Evolutionary conservation across 208 protist species (phyloP), one percentile per base, ranked within the genome.

Genomic region (Wallacemonas sp.): DNA sequence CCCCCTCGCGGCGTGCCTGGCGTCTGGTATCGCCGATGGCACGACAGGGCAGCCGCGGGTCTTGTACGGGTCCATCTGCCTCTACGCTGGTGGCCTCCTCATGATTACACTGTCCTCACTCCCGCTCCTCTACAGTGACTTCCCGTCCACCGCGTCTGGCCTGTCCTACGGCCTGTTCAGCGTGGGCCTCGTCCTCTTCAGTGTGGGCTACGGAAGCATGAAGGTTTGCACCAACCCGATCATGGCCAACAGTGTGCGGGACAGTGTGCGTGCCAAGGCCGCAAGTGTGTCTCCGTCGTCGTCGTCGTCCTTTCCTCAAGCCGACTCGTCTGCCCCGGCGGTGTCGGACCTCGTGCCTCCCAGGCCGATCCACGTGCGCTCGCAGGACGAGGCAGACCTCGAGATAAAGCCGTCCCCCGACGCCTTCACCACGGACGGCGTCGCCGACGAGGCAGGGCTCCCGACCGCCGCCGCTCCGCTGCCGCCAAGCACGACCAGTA

Each of bases 141-240:
- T 91, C 67, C 84, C 84, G 7, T 14, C 50, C 0, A 10, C 46
- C 5, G 57, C 78, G 11, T 45, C 25, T 18, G 14, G 16, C 14
- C 5, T n/a, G 18, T 73, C 70, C 31, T 61, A 70, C 50, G 32
- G 32, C 0, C 57, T 87, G 23, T 84, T 87, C 52, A 55, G 45
- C n/a, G 0, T 74, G 0, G 57, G 74, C 10, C 67, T 83, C 26
- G 12, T 73, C 1, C 25, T 59, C n/a, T 82, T 86, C 36, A 70
- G 65, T 38, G 49, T 61, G 12, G 84, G 84, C 20, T 91, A 91
- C 68, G 84, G 84, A 10, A 79, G 75, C 0, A 86, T 91, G 81
- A 91, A 91, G 64, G 79, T 87, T 31, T 91, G 84, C 76, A 87
- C 81, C 3, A 84, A 82, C 57, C 84, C 84, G 7, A 72, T 91